phyloP scores from a whole-genome alignment of 1,284 basidiomycete species.

The Marasmius sp. region DNA sequence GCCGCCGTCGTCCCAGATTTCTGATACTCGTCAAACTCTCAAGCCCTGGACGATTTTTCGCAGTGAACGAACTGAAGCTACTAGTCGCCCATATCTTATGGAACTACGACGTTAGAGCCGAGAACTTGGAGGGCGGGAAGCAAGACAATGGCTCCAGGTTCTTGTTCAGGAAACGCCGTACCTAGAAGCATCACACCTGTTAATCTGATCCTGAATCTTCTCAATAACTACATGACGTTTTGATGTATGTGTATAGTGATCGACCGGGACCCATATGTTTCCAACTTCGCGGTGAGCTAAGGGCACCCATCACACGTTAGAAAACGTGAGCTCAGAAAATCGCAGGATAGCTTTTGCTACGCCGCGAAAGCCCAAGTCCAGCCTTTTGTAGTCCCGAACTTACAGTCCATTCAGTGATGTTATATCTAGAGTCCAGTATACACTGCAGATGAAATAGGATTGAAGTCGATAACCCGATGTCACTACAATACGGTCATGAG shows the following conservation, averaged over 20 bases:
- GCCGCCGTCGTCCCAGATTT: not conserved
- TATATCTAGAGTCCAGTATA: not conserved
- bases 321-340: too few relatives aligned
- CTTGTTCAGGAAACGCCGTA: not conserved
- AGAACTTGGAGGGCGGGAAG: not conserved
- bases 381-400: not conserved
- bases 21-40: not conserved
- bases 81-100: constrained; percentile 4
- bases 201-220: not conserved
- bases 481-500: constrained; percentile 4
- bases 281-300: too few relatives aligned
- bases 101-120: constrained; percentile 8
- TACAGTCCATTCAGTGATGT: not conserved
- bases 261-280: too few relatives aligned
- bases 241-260: too few relatives aligned
- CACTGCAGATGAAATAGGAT: constrained; percentile 12
- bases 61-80: constrained; percentile 8
- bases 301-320: too few relatives aligned
- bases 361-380: not conserved
- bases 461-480: not conserved
- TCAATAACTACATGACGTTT: not conserved
- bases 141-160: not conserved
- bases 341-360: too few relatives aligned
- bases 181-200: not conserved
- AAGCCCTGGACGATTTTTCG: constrained; percentile 11